Evolutionary conservation across 768 basidiomycete genomes (phyloP).

Genomic region (Calvatia gigantea): DNA sequence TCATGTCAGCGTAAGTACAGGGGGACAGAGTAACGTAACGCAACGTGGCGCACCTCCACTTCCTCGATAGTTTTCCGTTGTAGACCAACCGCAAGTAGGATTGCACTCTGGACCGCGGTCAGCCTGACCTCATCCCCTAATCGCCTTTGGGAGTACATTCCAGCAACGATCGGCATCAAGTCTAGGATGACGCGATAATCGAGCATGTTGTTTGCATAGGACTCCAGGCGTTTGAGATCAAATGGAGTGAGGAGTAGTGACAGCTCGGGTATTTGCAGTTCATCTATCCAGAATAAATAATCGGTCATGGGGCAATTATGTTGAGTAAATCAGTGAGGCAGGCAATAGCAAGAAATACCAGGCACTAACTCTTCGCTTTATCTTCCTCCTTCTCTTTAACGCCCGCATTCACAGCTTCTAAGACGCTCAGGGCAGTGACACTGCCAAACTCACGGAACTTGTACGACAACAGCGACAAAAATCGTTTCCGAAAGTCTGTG

Average conservation of each 20-base stretch:
- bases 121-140: slow-evolving; percentile 59
- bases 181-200: slow-evolving; percentile 97
- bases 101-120: slow-evolving; percentile 88
- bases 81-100: slow-evolving; percentile 83
- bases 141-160: slow-evolving; percentile 81
- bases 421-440: slow-evolving; percentile 79
- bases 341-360: not conserved
- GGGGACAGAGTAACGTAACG: not conserved
- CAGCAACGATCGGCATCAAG: slow-evolving; percentile 75
- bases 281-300: slow-evolving; percentile 16
- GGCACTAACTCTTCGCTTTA: slow-evolving; percentile 27
- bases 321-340: not conserved
- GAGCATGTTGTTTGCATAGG: slow-evolving; percentile 93
- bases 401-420: slow-evolving; percentile 78
- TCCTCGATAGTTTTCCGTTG: slow-evolving; percentile 90
- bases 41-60: slow-evolving; percentile 58
- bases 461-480: slow-evolving; percentile 85
- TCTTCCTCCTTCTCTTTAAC: slow-evolving; percentile 38
- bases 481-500: slow-evolving; percentile 90
- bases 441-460: slow-evolving; percentile 94
- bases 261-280: slow-evolving; percentile 37
- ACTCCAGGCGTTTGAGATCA: slow-evolving; percentile 92
- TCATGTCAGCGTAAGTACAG: not conserved
- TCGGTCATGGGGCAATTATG: not conserved
- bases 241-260: slow-evolving; percentile 77